phyloP scores from a whole-genome alignment of 176 grass and related monocot genomes.

The Pontederia crassipes region DNA sequence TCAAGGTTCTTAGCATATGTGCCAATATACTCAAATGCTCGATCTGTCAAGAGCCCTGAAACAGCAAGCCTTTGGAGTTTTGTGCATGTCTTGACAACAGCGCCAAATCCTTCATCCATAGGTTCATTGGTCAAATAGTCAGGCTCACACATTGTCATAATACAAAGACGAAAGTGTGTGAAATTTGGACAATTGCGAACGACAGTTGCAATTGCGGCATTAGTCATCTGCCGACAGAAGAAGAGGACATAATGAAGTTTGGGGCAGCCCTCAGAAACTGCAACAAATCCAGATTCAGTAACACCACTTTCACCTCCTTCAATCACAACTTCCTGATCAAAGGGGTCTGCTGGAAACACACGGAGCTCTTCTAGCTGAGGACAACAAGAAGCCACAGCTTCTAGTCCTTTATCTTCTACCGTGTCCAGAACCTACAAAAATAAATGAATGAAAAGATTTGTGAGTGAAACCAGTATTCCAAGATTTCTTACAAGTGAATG shows the following conservation, averaged over 20 bases:
- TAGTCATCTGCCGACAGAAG: conserved; percentile 86
- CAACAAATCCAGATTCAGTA: conserved; percentile 53
- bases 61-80: conserved; percentile 75
- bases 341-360: conserved; percentile 60
- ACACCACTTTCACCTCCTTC: conserved; percentile 37
- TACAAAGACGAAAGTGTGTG: conserved; percentile 85
- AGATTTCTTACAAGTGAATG: no score
- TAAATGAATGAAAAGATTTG: background rate
- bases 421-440: conserved; percentile 66
- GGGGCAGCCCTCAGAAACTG: conserved; percentile 63
- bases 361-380: conserved; percentile 52
- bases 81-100: conserved; percentile 80
- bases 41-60: conserved; percentile 77
- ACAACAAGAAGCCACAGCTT: conserved; percentile 62
- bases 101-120: conserved; percentile 85
- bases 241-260: conserved; percentile 75
- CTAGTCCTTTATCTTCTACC: conserved; percentile 67
- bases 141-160: conserved; percentile 63
- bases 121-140: conserved; percentile 43
- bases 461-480: no score
- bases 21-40: conserved; percentile 66
- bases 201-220: conserved; percentile 56
- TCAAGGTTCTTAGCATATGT: conserved; percentile 50
- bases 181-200: conserved; percentile 65
- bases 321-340: conserved; percentile 32